phyloP scores from a whole-genome alignment of 305 asterid genomes.

The Solanum hybrid region DNA sequence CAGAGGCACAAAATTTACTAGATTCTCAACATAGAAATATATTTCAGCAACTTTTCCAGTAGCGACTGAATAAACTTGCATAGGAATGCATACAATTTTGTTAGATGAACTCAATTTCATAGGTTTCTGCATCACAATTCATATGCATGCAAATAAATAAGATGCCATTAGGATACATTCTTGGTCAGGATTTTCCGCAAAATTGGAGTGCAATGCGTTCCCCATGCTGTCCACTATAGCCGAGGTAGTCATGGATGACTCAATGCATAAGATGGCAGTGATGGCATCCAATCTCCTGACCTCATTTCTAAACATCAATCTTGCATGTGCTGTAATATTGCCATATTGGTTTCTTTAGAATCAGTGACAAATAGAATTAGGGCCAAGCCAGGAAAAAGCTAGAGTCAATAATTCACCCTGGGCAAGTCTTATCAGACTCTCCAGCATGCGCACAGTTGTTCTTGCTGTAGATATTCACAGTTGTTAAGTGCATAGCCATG shows the following conservation, averaged over 20 bases:
- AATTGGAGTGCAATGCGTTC: conserved; percentile 89
- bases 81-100: neutral
- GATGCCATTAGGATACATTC: conserved; percentile 74
- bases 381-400: neutral
- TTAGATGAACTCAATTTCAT: neutral
- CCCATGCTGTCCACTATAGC: conserved; percentile 93
- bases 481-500: conserved; percentile 10
- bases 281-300: conserved; percentile 83
- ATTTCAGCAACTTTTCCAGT: neutral
- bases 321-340: conserved; percentile 72
- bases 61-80: neutral
- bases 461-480: conserved; percentile 50
- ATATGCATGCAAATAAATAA: conserved; percentile 6
- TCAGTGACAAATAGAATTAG: conserved; percentile 2
- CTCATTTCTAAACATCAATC: conserved; percentile 91
- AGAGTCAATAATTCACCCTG: conserved; percentile 48
- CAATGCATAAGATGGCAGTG: conserved; percentile 89
- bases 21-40: neutral
- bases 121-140: neutral
- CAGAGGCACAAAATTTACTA: neutral
- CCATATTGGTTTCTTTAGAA: conserved; percentile 1
- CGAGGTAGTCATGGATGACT: conserved; percentile 93
- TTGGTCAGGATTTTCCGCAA: conserved; percentile 82
- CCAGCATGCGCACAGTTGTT: conserved; percentile 96
- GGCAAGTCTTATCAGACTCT: conserved; percentile 96